Evolutionary conservation across 2,329 filamentous ascomycete genomes (phyloP).

Genomic region (Talaromyces islandicus): DNA sequence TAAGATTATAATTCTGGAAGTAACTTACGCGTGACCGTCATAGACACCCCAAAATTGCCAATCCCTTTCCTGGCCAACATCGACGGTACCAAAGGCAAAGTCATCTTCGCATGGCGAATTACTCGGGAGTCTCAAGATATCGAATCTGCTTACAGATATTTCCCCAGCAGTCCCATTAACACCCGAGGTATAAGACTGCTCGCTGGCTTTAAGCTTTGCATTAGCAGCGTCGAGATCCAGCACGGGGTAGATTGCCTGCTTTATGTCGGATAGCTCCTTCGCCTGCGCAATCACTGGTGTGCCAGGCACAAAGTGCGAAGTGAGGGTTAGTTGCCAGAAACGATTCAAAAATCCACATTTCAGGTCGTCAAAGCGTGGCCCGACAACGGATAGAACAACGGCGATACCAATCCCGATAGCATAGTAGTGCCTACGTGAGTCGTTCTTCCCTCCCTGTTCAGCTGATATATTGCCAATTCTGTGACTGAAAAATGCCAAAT

Average conservation of each 20-base stretch:
- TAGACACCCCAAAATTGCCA: conserved; percentile 1
- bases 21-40: conserved; percentile 1
- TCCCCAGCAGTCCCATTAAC: background rate
- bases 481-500: background rate
- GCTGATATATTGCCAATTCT: background rate
- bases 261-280: background rate
- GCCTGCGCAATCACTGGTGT: background rate
- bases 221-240: background rate
- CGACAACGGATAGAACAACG: background rate
- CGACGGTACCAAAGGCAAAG: background rate
- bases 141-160: background rate
- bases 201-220: background rate
- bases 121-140: background rate
- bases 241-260: background rate
- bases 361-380: background rate
- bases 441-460: background rate
- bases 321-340: background rate
- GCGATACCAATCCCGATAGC: background rate
- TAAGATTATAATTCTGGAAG: background rate
- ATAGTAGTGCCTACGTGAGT: background rate
- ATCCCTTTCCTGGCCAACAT: background rate
- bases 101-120: background rate
- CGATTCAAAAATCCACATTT: background rate
- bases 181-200: background rate
- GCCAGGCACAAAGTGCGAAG: background rate